phyloP scores from a whole-genome alignment of 2,329 filamentous ascomycete species.

The Leptographium galeiforme region DNA sequence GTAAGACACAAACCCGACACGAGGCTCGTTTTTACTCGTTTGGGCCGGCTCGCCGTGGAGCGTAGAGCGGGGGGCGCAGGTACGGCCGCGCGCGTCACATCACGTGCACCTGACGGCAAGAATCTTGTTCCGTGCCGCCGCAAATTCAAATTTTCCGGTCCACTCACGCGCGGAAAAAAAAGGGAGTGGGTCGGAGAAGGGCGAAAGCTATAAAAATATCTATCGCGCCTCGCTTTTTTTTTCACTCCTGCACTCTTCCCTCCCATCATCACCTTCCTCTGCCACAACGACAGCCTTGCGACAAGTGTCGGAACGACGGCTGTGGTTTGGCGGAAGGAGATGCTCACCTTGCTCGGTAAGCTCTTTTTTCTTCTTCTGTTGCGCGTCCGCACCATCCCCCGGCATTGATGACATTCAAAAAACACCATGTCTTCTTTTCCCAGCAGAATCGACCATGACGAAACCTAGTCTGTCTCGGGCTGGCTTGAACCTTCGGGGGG shows the following conservation, averaged over 20 bases:
- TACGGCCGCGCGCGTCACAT: no score
- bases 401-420: slow-evolving; percentile 58
- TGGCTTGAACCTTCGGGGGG: slow-evolving; percentile 31
- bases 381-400: slow-evolving; percentile 12
- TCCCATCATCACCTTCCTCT: background rate
- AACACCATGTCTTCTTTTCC: slow-evolving; percentile 67
- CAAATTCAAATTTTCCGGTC: background rate
- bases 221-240: background rate
- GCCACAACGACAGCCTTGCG: background rate
- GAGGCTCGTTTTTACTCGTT: no score
- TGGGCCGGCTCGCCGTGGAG: no score
- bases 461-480: slow-evolving; percentile 55
- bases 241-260: background rate
- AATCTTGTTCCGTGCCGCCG: background rate
- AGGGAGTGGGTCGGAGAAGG: background rate
- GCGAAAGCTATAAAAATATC: background rate
- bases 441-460: slow-evolving; percentile 80
- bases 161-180: background rate
- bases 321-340: background rate
- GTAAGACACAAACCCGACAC: no score
- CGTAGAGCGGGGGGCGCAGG: no score
- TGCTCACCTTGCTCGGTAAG: background rate
- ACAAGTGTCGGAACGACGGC: background rate
- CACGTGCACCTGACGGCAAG: background rate
- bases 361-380: background rate